These are phyloP conservation scores for Globisporangium carolinianum DNA, from an alignment of 352 stramenopile genomes.

Conservation along the genomic window DNA sequence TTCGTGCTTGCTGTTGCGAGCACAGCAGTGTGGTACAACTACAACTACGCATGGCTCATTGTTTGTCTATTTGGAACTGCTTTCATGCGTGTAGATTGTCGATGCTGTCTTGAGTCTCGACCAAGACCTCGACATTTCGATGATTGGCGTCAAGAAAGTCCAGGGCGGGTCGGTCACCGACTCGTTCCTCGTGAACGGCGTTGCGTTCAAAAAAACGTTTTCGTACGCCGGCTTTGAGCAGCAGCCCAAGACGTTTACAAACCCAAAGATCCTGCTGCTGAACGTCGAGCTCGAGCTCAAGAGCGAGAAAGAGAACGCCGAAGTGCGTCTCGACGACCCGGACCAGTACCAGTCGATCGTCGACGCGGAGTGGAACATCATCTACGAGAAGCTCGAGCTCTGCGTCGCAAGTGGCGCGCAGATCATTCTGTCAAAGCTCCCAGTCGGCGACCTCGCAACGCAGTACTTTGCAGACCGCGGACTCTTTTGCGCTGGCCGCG, in stretches of 20 bases:
- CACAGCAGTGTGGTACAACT: neutral
- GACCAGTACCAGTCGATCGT: slow-evolving; percentile 99
- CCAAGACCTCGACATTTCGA: slow-evolving; percentile 77
- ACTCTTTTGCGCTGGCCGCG: slow-evolving; percentile 96
- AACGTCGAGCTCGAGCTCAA: slow-evolving; percentile 99
- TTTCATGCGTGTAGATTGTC: slow-evolving; percentile 59
- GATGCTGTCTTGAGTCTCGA: slow-evolving; percentile 93
- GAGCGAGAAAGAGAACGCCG: slow-evolving; percentile 98
- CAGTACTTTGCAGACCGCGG: slow-evolving; percentile 99
- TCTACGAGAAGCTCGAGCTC: slow-evolving; percentile 97
- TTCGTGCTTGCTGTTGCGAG: neutral
- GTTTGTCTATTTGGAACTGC: too few species aligned
- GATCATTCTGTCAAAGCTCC: slow-evolving; percentile 97
- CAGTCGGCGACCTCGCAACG: slow-evolving; percentile 95
- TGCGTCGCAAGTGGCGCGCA: slow-evolving; percentile 91
- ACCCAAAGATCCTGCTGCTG: slow-evolving; percentile 96
- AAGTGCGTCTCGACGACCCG: slow-evolving; percentile 97
- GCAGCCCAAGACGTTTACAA: slow-evolving; percentile 97
- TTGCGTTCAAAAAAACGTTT: slow-evolving; percentile 99
- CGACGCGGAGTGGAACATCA: slow-evolving; percentile 99
- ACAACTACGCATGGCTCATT: slow-evolving; percentile 6
- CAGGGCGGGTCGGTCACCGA: slow-evolving; percentile 95
- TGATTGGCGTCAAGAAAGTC: slow-evolving; percentile 98
- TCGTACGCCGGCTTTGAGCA: slow-evolving; percentile 99
- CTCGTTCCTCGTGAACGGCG: slow-evolving; percentile 96